Percentiles rank a stretch among this genome's conserved stretches.
phyloP scores from a whole-genome alignment of 2,329 filamentous ascomycete genomes.

The Pseudogymnoascus sp. region DNA sequence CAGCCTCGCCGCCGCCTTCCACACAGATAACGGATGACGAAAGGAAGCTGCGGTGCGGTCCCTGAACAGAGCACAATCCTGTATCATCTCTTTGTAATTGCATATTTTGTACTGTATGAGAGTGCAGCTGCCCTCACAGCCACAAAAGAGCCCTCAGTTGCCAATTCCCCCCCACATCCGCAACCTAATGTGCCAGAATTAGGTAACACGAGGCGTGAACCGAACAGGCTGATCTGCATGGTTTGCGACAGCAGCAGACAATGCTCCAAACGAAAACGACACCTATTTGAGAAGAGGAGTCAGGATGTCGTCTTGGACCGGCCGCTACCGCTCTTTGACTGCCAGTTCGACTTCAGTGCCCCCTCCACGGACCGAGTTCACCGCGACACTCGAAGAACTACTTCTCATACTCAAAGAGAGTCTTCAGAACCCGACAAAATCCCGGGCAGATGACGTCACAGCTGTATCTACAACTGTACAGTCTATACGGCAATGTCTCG shows the following conservation, averaged over 20 bases:
- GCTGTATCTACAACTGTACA: constrained; percentile 13
- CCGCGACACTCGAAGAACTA: constrained; percentile 47
- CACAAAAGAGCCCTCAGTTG: neutral
- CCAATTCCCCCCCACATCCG: neutral
- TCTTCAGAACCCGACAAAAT: neutral
- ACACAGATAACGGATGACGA: constrained; percentile 4
- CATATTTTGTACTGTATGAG: neutral
- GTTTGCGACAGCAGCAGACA: neutral
- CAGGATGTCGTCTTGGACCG: constrained; percentile 43
- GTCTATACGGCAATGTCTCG: constrained; percentile 24
- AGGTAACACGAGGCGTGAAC: constrained; percentile 2
- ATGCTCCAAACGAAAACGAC: neutral
- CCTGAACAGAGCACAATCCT: neutral
- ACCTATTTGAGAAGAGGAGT: constrained; percentile 10
- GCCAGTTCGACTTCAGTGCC: constrained; percentile 43
- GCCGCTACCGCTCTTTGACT: constrained; percentile 57
- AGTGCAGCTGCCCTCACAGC: neutral
- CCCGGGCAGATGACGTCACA: neutral
- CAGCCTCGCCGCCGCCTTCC: constrained; percentile 4
- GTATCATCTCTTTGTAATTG: neutral
- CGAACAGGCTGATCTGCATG: neutral
- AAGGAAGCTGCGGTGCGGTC: constrained; percentile 1
- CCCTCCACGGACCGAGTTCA: constrained; percentile 48
- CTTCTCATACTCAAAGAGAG: constrained; percentile 26
- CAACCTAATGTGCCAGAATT: neutral